Base-by-base conservation (phyloP, 768 basidiomycete genomes). In the Rubroboletus satanas region DNA sequence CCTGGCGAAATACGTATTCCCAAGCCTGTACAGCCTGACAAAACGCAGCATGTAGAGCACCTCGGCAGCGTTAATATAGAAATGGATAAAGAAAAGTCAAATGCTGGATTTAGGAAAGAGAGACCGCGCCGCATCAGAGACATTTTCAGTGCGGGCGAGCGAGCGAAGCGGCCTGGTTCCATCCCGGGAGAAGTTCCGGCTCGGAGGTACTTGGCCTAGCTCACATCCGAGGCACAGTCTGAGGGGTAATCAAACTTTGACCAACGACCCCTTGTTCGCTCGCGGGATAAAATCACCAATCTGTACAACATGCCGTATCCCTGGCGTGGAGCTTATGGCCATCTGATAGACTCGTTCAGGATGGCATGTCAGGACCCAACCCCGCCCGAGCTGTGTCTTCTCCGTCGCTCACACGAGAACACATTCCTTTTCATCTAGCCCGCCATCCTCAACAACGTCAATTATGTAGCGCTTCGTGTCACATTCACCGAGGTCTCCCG, bases 401-500 rank as follows among this genome's bases (percentile, higher is more conserved):
- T 56, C 56, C 37, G 23, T 51, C 61, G 51, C 52, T 62, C 64
- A 51, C 63, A 55, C 64, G 58, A 18, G 12, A 37, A n/a, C 23
- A 2, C 38, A 43, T 4, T 39, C 28, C 26, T 31, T 49, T 44
- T 55, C 54, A 14, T 33, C 44, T 50, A 38, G 33, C 38, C 12
- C 53, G 43, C 28, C 53, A 26, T 31, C 44, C n/a, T 50, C 37
- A 15, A 55, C 41, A 62, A 67, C 63, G 66, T 65, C 64, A 67
- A 43, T 60, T 43, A 47, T 63, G 45, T 53, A 55, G 43, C 26
- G 73, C 69, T 80, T 50, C 68, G 77, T 42, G 75, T 83, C 35
- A 78, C 75, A 17, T 73, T 73, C 23, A 70, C 73, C 50, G 73
- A 73, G 41, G 53, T 69, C 6, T 79, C 80, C 55, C 69, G 2